phyloP scores from a whole-genome alignment of 2,329 filamentous ascomycete genomes.

The Mycosphaerelloides madeirae region DNA sequence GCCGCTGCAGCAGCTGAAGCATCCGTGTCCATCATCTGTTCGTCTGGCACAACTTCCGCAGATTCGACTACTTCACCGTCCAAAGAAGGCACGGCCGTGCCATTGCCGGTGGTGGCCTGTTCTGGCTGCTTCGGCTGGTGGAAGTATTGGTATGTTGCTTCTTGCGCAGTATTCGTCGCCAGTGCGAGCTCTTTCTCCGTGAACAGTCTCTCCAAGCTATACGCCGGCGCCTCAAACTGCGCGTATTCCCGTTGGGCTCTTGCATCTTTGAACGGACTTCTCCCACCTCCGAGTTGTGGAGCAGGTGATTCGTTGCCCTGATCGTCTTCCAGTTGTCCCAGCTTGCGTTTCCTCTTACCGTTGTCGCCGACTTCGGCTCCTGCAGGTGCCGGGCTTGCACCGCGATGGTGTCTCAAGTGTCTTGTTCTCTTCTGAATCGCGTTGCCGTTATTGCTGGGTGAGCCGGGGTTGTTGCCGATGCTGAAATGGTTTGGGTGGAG shows the following conservation, averaged over 20 bases:
- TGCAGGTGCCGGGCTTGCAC: slow-evolving; percentile 24
- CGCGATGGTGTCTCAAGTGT: slow-evolving; percentile 53
- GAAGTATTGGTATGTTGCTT: slow-evolving; percentile 55
- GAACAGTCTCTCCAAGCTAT: slow-evolving; percentile 61
- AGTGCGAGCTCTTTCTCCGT: slow-evolving; percentile 62
- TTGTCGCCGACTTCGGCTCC: slow-evolving; percentile 38
- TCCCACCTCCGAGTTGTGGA: slow-evolving; percentile 44
- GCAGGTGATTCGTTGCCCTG: slow-evolving; percentile 55
- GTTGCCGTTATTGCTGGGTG: slow-evolving; percentile 53
- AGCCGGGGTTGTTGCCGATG: slow-evolving; percentile 57
- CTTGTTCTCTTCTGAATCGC: slow-evolving; percentile 55
- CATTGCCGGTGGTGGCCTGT: slow-evolving; percentile 22
- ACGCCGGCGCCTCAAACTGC: slow-evolving; percentile 55
- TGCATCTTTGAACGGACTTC: slow-evolving; percentile 49
- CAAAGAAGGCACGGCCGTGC: slow-evolving; percentile 26
- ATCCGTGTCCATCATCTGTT: slow-evolving; percentile 21
- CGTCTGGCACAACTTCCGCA: slow-evolving; percentile 23
- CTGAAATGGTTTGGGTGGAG: slow-evolving; percentile 63
- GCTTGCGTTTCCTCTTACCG: slow-evolving; percentile 56
- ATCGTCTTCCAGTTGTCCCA: slow-evolving; percentile 50
- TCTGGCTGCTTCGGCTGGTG: slow-evolving; percentile 41
- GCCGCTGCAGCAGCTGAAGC: slow-evolving; percentile 21
- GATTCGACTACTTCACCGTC: slow-evolving; percentile 29
- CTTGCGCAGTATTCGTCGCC: slow-evolving; percentile 57
- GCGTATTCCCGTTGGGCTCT: slow-evolving; percentile 49